Conservation (phyloP, 2,329 filamentous ascomycete genomes). For the Endocalyx cinctus region DNA sequence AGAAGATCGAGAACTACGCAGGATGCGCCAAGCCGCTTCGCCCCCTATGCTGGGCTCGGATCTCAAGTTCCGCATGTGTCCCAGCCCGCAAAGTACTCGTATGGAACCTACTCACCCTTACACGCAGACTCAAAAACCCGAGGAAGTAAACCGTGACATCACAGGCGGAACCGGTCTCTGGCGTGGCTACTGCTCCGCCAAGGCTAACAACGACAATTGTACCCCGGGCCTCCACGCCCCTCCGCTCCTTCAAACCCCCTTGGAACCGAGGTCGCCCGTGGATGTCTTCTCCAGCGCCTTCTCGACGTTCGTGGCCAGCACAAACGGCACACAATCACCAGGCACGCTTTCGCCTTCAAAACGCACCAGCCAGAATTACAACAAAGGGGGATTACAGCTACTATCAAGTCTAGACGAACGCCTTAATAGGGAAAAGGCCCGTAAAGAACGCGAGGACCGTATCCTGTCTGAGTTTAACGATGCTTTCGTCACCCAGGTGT, state of each 20-base stretch:
- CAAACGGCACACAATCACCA: conserved; percentile 34
- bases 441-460: conserved; percentile 47
- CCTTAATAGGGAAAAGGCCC: conserved; percentile 44
- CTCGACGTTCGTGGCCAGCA: conserved; percentile 30
- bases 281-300: conserved; percentile 42
- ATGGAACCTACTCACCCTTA: conserved; percentile 72
- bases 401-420: conserved; percentile 49
- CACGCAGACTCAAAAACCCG: conserved; percentile 34
- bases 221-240: conserved; percentile 41
- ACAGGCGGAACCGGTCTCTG: conserved; percentile 65
- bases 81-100: conserved; percentile 78
- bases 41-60: conserved; percentile 88
- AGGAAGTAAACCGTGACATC: conserved; percentile 48
- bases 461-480: conserved; percentile 70
- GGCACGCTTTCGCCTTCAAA: conserved; percentile 20
- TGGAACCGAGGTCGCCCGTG: conserved; percentile 33
- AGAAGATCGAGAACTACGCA: conserved; percentile 36
- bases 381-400: conserved; percentile 40
- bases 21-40: conserved; percentile 50
- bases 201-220: conserved; percentile 31
- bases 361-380: conserved; percentile 17
- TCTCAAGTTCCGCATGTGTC: conserved; percentile 74
- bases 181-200: conserved; percentile 63
- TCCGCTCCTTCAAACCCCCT: conserved; percentile 47
- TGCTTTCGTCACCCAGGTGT: conserved; percentile 87